Percentiles rank a stretch among this genome's conserved stretches.
Conservation (phyloP, 305 asterid species). For the Andrographis paniculata region DNA sequence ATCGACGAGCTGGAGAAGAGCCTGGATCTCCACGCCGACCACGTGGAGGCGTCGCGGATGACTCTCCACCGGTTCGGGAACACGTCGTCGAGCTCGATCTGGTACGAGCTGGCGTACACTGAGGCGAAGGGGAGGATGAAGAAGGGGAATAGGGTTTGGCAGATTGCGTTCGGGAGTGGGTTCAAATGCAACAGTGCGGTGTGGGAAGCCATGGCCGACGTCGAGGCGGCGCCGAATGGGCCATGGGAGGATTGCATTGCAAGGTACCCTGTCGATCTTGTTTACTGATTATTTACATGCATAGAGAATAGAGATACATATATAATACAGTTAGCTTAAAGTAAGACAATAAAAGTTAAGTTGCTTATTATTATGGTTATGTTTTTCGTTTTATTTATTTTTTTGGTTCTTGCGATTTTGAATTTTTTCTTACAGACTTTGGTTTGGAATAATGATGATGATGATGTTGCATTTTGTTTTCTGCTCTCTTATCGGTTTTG, state of each 20-base stretch:
- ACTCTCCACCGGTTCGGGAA: slow-evolving; percentile 78
- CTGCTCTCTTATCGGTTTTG: too few relatives aligned
- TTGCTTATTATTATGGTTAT: too few relatives aligned
- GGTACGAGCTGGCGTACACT: slow-evolving; percentile 77
- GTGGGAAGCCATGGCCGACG: slow-evolving; percentile 66
- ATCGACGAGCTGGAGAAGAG: slow-evolving; percentile 89
- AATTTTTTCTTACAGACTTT: too few relatives aligned
- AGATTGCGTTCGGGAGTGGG: slow-evolving; percentile 89
- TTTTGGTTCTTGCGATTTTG: too few relatives aligned
- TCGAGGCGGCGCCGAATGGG: slow-evolving; percentile 37
- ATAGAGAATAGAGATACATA: too few relatives aligned
- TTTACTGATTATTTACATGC: too few relatives aligned
- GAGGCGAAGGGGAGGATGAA: slow-evolving; percentile 78
- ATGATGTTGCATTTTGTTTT: too few relatives aligned
- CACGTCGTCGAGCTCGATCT: slow-evolving; percentile 84
- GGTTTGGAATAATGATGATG: too few relatives aligned
- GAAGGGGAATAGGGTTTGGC: slow-evolving; percentile 68
- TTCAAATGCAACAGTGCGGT: slow-evolving; percentile 85
- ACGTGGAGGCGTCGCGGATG: slow-evolving; percentile 86
- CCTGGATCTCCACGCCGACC: slow-evolving; percentile 52
- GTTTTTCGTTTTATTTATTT: too few relatives aligned
- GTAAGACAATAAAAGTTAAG: too few relatives aligned
- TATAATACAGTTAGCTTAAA: too few relatives aligned
- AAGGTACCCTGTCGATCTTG: slow-evolving; percentile 55
- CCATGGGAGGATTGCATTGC: slow-evolving; percentile 86